phyloP scores from a whole-genome alignment of 768 basidiomycete species.

The Hypholoma sublateritium region DNA sequence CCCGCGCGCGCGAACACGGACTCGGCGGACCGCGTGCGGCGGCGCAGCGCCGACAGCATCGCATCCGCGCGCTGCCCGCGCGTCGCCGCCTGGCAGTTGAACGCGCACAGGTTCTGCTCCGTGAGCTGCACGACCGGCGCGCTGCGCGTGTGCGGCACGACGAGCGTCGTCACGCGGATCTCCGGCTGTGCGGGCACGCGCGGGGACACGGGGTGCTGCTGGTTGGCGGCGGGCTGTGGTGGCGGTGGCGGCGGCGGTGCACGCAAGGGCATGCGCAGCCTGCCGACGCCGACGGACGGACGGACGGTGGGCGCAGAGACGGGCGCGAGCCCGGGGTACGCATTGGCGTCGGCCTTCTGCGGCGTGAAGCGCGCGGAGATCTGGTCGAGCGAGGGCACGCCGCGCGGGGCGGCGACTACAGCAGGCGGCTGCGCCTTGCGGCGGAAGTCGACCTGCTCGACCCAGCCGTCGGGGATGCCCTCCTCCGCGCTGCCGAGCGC shows the following conservation, averaged over 20 bases:
- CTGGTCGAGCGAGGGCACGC: constrained; percentile 71
- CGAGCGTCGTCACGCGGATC: constrained; percentile 46
- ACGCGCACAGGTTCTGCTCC: constrained; percentile 48
- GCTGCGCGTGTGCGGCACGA: constrained; percentile 45
- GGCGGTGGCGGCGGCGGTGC: constrained; percentile 1
- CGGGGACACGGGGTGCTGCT: constrained; percentile 35
- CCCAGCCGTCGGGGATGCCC: constrained; percentile 45
- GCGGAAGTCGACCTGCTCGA: constrained; percentile 64
- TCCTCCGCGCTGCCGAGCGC: constrained; percentile 36
- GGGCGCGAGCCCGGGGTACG: constrained; percentile 23
- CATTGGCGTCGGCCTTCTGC: constrained; percentile 29
- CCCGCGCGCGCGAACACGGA: constrained; percentile 16
- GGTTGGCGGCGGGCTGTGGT: background rate
- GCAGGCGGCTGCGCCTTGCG: background rate
- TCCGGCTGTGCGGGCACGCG: constrained; percentile 32
- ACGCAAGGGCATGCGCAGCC: constrained; percentile 41
- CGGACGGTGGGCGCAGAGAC: constrained; percentile 23
- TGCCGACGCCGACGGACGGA: constrained; percentile 34
- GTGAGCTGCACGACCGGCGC: constrained; percentile 47
- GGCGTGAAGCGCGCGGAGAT: constrained; percentile 64
- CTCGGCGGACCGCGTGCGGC: constrained; percentile 49
- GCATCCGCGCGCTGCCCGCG: constrained; percentile 58
- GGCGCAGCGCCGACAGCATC: constrained; percentile 65
- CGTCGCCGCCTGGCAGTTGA: constrained; percentile 54
- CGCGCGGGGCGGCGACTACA: constrained; percentile 5